Conservation (phyloP, 331 rosid species). For the Cydonia oblonga region DNA sequence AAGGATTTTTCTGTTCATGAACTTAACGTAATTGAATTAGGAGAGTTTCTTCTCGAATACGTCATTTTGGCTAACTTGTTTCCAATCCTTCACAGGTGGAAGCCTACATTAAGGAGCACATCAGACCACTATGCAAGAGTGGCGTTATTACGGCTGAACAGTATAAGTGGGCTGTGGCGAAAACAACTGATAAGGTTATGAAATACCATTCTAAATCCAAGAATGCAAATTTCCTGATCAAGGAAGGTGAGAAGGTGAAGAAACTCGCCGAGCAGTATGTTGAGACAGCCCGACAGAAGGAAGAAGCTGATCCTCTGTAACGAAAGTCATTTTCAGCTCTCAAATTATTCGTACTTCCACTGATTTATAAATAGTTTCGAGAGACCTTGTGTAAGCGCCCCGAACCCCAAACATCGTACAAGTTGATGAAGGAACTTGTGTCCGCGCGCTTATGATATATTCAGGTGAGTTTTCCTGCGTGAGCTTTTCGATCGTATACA, state of each 20-base stretch:
- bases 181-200: constrained; percentile 86
- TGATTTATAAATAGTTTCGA: constrained; percentile 8
- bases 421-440: not conserved
- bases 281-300: constrained; percentile 73
- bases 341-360: not conserved
- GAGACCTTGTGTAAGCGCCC: not conserved
- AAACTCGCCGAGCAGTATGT: constrained; percentile 70
- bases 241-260: constrained; percentile 98
- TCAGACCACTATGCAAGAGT: constrained; percentile 91
- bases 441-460: not conserved
- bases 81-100: constrained; percentile 53
- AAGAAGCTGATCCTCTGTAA: constrained; percentile 23
- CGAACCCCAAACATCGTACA: not conserved
- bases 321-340: constrained; percentile 5
- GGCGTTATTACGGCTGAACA: constrained; percentile 79
- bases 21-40: not conserved
- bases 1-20: not conserved
- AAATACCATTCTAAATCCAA: constrained; percentile 76
- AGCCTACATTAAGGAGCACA: constrained; percentile 85
- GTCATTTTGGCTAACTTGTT: not conserved
- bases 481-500: not conserved
- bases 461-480: not conserved
- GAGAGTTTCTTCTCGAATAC: no score
- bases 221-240: constrained; percentile 81
- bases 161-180: constrained; percentile 79